Conservation (phyloP, 805 yeast genomes). For the Yarrowia sp. region DNA sequence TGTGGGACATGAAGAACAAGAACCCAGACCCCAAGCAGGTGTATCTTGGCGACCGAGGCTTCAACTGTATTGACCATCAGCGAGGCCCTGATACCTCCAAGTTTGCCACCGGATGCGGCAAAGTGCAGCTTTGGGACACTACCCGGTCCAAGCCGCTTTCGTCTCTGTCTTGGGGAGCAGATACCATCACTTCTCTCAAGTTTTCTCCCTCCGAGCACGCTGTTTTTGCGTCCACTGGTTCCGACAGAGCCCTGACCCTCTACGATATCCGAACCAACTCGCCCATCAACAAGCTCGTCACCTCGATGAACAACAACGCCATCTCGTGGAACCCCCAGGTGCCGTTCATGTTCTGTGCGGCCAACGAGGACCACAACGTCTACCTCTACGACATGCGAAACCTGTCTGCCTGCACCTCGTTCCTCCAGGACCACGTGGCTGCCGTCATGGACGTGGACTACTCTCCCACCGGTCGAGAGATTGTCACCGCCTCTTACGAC, state of each 20-base stretch:
- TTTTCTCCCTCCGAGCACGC: conserved; percentile 92
- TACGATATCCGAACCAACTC: conserved; percentile 90
- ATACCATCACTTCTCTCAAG: conserved; percentile 78
- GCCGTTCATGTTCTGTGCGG: conserved; percentile 90
- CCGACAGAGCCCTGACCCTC: conserved; percentile 87
- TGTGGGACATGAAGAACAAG: conserved; percentile 74
- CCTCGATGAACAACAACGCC: conserved; percentile 81
- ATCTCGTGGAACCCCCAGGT: conserved; percentile 98
- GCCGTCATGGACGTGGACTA: conserved; percentile 95
- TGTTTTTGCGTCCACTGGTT: conserved; percentile 84
- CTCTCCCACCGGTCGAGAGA: conserved; percentile 95
- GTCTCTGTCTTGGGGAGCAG: conserved; percentile 95
- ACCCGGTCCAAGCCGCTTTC: conserved; percentile 77
- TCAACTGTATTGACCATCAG: conserved; percentile 87
- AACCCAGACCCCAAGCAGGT: conserved; percentile 73
- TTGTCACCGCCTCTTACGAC: conserved; percentile 95
- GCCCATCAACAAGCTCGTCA: conserved; percentile 89
- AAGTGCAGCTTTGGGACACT: conserved; percentile 91
- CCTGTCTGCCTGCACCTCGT: conserved; percentile 77
- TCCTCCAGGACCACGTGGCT: conserved; percentile 93
- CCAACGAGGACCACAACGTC: conserved; percentile 91
- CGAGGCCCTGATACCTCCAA: conserved; percentile 59
- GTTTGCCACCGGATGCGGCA: conserved; percentile 93
- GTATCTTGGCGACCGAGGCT: conserved; percentile 81
- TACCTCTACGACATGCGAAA: conserved; percentile 97